Conservation (phyloP, 2,329 filamentous ascomycete genomes). For the Neospermospora avenae region DNA sequence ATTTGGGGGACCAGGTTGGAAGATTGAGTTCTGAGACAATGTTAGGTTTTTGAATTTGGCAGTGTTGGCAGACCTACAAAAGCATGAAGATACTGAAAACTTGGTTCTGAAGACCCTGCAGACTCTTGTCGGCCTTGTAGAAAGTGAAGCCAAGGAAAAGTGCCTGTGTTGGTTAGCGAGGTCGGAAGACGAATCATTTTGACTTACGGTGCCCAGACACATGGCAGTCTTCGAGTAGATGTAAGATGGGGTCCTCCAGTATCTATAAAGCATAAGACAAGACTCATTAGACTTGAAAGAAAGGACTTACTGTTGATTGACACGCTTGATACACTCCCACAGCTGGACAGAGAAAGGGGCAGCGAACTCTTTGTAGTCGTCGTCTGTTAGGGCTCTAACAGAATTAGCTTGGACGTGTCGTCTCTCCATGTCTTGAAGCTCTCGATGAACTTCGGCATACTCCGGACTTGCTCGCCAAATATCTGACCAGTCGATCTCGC, state of each 20-base stretch:
- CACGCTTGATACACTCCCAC: conserved; percentile 50
- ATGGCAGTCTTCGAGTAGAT: conserved; percentile 27
- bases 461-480: conserved; percentile 55
- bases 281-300: too few species aligned
- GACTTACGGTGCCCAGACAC: conserved; percentile 42
- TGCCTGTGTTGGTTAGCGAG: conserved; percentile 36
- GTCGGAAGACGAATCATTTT: not conserved
- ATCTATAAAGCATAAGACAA: not conserved
- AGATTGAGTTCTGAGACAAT: conserved; percentile 52
- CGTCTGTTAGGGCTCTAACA: not conserved
- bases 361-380: conserved; percentile 58
- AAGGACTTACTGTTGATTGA: conserved; percentile 45
- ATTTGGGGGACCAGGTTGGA: conserved; percentile 75
- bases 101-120: conserved; percentile 64
- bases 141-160: conserved; percentile 69
- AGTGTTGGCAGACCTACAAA: conserved; percentile 36
- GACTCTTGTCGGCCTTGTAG: conserved; percentile 55
- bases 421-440: conserved; percentile 52
- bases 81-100: conserved; percentile 77
- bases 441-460: conserved; percentile 36
- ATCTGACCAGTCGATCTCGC: conserved; percentile 59
- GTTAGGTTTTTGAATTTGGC: not conserved
- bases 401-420: conserved; percentile 19
- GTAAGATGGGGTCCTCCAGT: conserved; percentile 67
- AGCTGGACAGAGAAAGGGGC: conserved; percentile 56